phyloP scores from a whole-genome alignment of 805 yeast genomes.

The Metahyphopichia silvanorum region DNA sequence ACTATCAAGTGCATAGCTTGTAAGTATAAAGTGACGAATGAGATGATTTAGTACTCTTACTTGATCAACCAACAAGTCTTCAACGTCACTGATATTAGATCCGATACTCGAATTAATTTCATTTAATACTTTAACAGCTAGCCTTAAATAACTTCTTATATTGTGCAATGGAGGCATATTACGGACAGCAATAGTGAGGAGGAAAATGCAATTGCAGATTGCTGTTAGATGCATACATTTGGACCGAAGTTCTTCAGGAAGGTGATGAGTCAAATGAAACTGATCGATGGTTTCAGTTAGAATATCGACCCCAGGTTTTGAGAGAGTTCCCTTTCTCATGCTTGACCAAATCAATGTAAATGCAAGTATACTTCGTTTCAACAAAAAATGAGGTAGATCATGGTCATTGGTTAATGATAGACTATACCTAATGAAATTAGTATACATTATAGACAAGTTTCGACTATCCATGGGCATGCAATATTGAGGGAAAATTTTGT shows the following conservation, averaged over 20 bases:
- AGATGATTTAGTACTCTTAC: background rate
- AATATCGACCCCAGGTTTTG: background rate
- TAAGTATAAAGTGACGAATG: constrained; percentile 1
- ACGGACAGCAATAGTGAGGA: background rate
- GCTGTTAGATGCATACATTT: background rate
- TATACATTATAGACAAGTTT: background rate
- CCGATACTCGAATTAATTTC: background rate
- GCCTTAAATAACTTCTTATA: constrained; percentile 1
- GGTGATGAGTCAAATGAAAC: background rate
- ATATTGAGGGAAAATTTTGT: constrained; percentile 1
- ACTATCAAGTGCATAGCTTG: background rate
- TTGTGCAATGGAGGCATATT: constrained; percentile 1
- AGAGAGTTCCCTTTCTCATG: background rate
- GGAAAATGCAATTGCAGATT: constrained; percentile 1
- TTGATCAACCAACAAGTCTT: background rate
- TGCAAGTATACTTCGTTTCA: constrained; percentile 1
- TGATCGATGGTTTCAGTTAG: background rate
- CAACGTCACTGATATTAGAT: background rate
- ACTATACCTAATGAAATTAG: background rate
- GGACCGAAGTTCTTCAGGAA: background rate
- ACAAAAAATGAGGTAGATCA: background rate
- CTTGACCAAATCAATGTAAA: background rate
- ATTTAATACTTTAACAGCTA: background rate
- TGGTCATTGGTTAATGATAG: background rate
- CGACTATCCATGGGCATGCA: background rate